Evolutionary conservation across 1,284 basidiomycete genomes (phyloP).

Genomic region (Boletus semigastroideus): DNA sequence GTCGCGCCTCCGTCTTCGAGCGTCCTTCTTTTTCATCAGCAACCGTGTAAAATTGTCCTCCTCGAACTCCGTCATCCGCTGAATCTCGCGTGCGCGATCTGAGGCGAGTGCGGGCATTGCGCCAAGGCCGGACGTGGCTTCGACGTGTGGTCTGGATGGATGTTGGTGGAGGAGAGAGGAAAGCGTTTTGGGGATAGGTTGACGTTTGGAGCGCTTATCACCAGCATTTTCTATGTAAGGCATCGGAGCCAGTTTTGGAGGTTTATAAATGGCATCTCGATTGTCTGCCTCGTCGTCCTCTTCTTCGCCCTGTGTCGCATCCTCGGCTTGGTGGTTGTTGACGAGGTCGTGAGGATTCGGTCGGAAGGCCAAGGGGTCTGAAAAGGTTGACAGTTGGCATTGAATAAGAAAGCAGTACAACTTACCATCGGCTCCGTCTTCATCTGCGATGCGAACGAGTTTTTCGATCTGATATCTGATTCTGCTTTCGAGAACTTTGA

Average conservation of each 20-base stretch:
- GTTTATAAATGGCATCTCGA: conserved; percentile 53
- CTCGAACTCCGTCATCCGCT: conserved; percentile 88
- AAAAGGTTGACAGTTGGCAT: conserved; percentile 1
- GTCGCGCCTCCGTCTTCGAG: conserved; percentile 74
- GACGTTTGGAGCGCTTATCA: conserved; percentile 26
- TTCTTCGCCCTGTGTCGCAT: conserved; percentile 37
- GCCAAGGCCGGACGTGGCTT: conserved; percentile 61
- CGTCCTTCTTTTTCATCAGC: conserved; percentile 90
- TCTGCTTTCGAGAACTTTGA: conserved; percentile 77
- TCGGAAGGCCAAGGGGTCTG: conserved; percentile 85
- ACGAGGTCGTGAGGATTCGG: conserved; percentile 80
- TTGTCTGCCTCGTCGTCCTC: conserved; percentile 31
- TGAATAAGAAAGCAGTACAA: conserved; percentile 3
- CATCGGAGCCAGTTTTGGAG: conserved; percentile 90
- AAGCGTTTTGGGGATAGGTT: conserved; percentile 54
- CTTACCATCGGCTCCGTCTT: conserved; percentile 67
- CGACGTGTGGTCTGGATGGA: conserved; percentile 32
- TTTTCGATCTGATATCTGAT: conserved; percentile 97
- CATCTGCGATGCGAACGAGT: conserved; percentile 73
- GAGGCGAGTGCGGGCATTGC: conserved; percentile 58
- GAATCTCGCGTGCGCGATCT: conserved; percentile 73
- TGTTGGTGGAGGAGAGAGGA: conserved; percentile 67
- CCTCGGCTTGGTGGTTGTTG: conserved; percentile 39
- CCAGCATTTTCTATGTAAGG: conserved; percentile 73
- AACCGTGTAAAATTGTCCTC: conserved; percentile 95